Conservation (phyloP, 345 rosid species). For the Xanthoceras sorbifolium region DNA sequence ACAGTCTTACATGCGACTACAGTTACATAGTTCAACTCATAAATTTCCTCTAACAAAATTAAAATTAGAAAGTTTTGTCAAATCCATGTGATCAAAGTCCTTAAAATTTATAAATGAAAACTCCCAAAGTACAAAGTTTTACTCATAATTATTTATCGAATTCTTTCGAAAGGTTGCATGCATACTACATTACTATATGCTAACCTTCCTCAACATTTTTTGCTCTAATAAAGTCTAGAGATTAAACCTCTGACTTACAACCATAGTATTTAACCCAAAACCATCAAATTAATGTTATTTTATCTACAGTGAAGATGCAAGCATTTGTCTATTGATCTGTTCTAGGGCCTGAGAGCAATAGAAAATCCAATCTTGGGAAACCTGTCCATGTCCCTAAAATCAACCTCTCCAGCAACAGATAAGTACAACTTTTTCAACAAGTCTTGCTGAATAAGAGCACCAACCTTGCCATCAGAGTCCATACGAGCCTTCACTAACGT, state of each 20-base stretch:
- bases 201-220: not conserved
- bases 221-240: not conserved
- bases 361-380: constrained; percentile 52
- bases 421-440: constrained; percentile 34
- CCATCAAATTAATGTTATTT: not conserved
- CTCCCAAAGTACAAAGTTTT: not conserved
- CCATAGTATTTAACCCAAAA: not conserved
- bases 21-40: not conserved
- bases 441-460: constrained; percentile 42
- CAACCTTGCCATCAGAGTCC: constrained; percentile 35
- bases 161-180: not conserved
- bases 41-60: too few relatives aligned
- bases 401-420: constrained; percentile 45
- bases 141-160: not conserved
- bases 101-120: not conserved
- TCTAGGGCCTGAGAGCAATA: constrained; percentile 35
- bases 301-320: not conserved
- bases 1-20: not conserved
- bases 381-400: constrained; percentile 25
- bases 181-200: not conserved
- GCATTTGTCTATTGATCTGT: not conserved
- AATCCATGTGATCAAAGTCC: not conserved
- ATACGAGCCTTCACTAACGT: constrained; percentile 50
- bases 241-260: not conserved
- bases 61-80: not conserved